Percentiles rank a stretch among this genome's conserved stretches.
phyloP scores from a whole-genome alignment of 2,329 filamentous ascomycete genomes.

The Alternaria arborescens region DNA sequence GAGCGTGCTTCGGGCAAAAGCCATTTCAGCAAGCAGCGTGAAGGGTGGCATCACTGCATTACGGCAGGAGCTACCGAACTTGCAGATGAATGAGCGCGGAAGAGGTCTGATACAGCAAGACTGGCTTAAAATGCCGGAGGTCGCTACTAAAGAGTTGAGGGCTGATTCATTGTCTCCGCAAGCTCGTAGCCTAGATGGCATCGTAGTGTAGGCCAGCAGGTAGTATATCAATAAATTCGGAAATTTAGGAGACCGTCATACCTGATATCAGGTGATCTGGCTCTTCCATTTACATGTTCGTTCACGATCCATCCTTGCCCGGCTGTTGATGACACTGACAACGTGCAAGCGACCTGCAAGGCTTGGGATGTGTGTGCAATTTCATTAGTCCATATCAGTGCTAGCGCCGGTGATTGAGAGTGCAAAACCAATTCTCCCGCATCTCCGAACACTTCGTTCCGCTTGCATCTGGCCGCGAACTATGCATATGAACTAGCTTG shows the following conservation, averaged over 20 bases:
- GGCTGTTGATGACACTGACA: not conserved
- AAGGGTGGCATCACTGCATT: constrained; percentile 27
- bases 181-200: constrained; percentile 1
- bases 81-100: constrained; percentile 19
- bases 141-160: constrained; percentile 4
- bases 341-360: not conserved
- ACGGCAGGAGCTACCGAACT: constrained; percentile 16
- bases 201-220: not conserved
- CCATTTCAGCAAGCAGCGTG: constrained; percentile 26
- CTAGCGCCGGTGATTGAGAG: not conserved
- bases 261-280: not conserved
- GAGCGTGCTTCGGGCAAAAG: constrained; percentile 29
- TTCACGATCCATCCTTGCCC: not conserved
- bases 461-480: not conserved
- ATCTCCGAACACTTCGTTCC: not conserved
- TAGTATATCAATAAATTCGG: not conserved
- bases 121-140: constrained; percentile 7
- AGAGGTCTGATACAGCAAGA: constrained; percentile 11
- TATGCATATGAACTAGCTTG: not conserved
- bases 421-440: constrained; percentile 2
- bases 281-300: not conserved
- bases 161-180: constrained; percentile 13
- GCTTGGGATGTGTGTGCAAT: not conserved
- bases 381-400: not conserved
- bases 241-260: not conserved